Base-by-base conservation (phyloP, 371 early-diverging fungal species). In the Basidiobolus meristosporus region DNA sequence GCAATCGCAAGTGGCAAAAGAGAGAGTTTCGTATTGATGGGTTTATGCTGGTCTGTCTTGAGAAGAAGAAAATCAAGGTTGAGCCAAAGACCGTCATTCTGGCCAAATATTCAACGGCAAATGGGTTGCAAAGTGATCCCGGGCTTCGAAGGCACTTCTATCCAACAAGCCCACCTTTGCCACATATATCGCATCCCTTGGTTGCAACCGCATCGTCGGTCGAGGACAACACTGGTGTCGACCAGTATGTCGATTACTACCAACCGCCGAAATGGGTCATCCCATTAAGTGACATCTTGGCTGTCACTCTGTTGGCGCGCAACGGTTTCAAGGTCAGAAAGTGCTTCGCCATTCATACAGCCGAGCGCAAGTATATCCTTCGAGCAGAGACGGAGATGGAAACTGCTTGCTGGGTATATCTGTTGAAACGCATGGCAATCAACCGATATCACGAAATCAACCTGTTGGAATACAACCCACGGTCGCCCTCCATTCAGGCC, bases 251-350 rank as follows among this genome's bases (percentile, higher is more conserved):
- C 2, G 15, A 11, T 10, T 42, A 42, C 14, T 32, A 41, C 16
- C 42, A 42, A 31, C 17, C 15, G 16, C 42, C 42, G 11, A 42
- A 42, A 31, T 42, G 42, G 42, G 26, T 42, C 36, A 42, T 42
- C 19, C 42, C 36, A 9, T 15, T 42, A 4, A 36, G n/a, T 7
- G 42, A 42, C 6, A 42, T 42, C 14, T 16, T 34, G n/a, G 42
- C 34, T 3, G 35, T 42, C 10, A n/a, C 21, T 7, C 22, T 42
- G 4, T 16, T 42, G n/a, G 36, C 42, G 7, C 15, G 42, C 12
- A 33, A 35, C 14, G 42, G 42, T 3, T 9, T 42, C n/a, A 26
- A 31, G 3, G 36, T 35, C 11, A 18, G 30, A n/a, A 36, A 42
- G 10, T 42, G 35, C 17, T 42, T 42, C 14, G 36, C 23, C 5